These are phyloP conservation scores for Trichoderma lentiforme DNA, from an alignment of 2,329 filamentous ascomycete species.

Conservation along the genomic window DNA sequence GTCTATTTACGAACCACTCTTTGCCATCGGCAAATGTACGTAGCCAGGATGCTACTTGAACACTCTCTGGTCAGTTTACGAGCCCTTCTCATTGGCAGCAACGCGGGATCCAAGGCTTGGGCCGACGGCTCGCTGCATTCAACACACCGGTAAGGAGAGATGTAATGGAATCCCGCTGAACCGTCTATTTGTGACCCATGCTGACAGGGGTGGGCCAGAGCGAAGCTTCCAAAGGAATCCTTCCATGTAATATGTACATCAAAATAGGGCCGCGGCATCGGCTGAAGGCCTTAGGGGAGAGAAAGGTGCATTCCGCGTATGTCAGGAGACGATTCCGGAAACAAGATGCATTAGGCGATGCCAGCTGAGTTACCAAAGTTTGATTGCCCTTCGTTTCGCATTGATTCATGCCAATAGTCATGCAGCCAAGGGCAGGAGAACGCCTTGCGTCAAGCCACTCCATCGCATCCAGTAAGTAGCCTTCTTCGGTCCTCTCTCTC, in stretches of 20 bases:
- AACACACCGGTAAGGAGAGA: slow-evolving; percentile 26
- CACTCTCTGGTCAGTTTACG: background rate
- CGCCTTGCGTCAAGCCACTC: slow-evolving; percentile 7
- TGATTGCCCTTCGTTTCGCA: slow-evolving; percentile 25
- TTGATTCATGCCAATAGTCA: background rate
- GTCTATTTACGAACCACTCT: slow-evolving; percentile 3
- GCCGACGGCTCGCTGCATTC: slow-evolving; percentile 30
- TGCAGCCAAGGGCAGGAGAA: background rate
- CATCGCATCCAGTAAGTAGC: background rate
- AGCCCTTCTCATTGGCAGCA: slow-evolving; percentile 24
- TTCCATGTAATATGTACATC: slow-evolving; percentile 1
- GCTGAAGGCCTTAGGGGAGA: background rate
- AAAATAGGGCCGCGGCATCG: background rate
- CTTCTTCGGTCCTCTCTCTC: background rate
- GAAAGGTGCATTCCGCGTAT: background rate
- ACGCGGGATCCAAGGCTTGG: slow-evolving; percentile 25
- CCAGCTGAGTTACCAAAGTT: slow-evolving; percentile 22
- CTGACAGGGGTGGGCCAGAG: background rate
- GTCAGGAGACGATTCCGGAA: slow-evolving; percentile 5
- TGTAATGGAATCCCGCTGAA: slow-evolving; percentile 21
- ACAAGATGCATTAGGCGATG: slow-evolving; percentile 17
- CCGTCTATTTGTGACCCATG: background rate
- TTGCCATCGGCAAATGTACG: background rate
- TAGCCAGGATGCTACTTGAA: background rate
- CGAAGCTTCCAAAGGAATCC: slow-evolving; percentile 10